Percentiles rank a stretch among this genome's conserved stretches.
Evolutionary conservation across 2,329 filamentous ascomycete species (phyloP).

Genomic region (Cytospora piceae): DNA sequence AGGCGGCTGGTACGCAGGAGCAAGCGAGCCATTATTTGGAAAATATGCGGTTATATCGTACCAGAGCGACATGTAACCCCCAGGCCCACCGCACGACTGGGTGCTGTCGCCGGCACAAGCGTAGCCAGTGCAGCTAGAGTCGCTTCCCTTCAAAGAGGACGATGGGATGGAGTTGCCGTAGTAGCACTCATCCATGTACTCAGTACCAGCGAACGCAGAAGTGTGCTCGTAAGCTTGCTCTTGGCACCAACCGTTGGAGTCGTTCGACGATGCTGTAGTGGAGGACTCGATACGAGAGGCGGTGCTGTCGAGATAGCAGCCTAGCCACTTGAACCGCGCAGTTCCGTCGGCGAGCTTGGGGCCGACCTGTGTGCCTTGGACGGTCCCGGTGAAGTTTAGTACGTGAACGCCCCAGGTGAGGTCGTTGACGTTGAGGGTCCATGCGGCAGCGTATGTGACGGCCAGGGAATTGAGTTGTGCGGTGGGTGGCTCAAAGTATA

Average conservation of each 20-base stretch:
- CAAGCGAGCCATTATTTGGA: conserved; percentile 15
- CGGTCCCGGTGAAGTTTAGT: conserved; percentile 30
- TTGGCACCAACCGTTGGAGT: conserved; percentile 30
- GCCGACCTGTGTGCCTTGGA: conserved; percentile 18
- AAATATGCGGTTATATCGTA: conserved; percentile 36
- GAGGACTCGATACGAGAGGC: conserved; percentile 27
- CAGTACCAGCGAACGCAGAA: neutral
- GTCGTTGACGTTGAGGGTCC: conserved; percentile 32
- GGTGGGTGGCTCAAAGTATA: conserved; percentile 27
- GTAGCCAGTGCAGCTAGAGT: conserved; percentile 37
- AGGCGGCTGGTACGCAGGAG: conserved; percentile 27
- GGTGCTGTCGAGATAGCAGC: conserved; percentile 31
- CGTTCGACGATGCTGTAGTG: conserved; percentile 14
- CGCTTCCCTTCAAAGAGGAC: conserved; percentile 22
- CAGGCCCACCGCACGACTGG: conserved; percentile 40
- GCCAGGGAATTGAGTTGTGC: conserved; percentile 31
- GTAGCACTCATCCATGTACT: conserved; percentile 7
- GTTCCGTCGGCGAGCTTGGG: conserved; percentile 25
- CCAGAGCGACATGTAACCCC: conserved; percentile 40
- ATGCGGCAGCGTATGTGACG: conserved; percentile 34
- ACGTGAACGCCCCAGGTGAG: conserved; percentile 29
- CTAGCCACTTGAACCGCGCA: conserved; percentile 29
- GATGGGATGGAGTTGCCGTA: neutral
- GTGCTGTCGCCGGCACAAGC: conserved; percentile 37
- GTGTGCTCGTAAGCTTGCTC: conserved; percentile 24